Percentiles rank a stretch among this genome's conserved stretches.
phyloP scores from a whole-genome alignment of 345 rosid genomes.

The Angophora floribunda region DNA sequence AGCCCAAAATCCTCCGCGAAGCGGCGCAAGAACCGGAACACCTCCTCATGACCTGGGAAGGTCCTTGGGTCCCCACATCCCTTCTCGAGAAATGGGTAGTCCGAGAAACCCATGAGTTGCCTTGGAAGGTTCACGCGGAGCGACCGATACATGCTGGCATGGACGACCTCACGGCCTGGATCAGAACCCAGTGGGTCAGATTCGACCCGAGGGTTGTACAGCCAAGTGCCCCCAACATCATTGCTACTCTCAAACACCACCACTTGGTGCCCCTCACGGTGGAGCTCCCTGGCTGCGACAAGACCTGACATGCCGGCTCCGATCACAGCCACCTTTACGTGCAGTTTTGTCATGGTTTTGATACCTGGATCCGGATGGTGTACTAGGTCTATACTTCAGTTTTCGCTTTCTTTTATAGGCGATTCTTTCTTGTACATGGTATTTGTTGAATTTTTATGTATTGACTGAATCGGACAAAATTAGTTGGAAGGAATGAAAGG shows the following conservation, averaged over 20 bases:
- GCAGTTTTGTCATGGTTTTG: neutral
- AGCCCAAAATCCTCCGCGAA: neutral
- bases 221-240: neutral
- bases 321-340: neutral
- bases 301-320: neutral
- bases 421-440: neutral
- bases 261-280: neutral
- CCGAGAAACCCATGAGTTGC: neutral
- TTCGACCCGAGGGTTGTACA: neutral
- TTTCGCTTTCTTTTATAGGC: neutral
- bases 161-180: neutral
- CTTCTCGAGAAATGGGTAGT: neutral
- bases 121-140: neutral
- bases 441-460: too few species aligned
- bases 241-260: neutral
- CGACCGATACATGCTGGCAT: neutral
- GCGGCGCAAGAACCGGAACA: neutral
- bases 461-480: too few species aligned
- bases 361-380: neutral
- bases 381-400: neutral
- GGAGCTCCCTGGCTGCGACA: neutral
- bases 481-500: too few species aligned
- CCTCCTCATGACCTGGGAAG: neutral
- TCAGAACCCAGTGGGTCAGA: neutral
- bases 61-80: neutral